phyloP scores from a whole-genome alignment of 129 eudicot genomes.

The Flaveria brownii region DNA sequence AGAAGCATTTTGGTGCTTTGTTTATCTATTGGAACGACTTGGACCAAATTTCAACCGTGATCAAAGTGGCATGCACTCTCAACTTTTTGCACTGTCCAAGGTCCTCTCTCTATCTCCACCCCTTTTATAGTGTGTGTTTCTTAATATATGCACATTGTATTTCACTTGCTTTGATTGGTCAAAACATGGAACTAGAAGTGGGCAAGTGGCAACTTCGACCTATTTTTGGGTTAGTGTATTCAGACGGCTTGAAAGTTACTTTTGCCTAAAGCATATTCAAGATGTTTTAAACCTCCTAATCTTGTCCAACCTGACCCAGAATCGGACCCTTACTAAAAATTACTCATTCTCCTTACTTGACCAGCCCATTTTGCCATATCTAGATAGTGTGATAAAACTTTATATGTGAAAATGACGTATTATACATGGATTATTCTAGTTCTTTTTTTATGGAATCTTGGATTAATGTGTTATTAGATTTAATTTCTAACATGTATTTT shows the following conservation, averaged over 20 bases:
- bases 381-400: background rate
- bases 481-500: slow-evolving; percentile 23
- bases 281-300: background rate
- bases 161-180: slow-evolving; percentile 24
- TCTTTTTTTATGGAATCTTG: background rate
- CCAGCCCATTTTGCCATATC: background rate
- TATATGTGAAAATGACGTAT: background rate
- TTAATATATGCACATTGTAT: slow-evolving; percentile 1
- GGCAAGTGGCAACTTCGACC: background rate
- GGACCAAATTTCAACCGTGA: slow-evolving; percentile 98
- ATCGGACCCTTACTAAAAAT: background rate
- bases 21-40: slow-evolving; percentile 82
- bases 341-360: background rate
- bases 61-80: slow-evolving; percentile 96
- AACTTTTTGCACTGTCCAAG: slow-evolving; percentile 93
- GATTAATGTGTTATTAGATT: background rate
- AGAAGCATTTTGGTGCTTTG: slow-evolving; percentile 94
- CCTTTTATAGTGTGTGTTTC: slow-evolving; percentile 1
- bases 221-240: background rate
- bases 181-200: background rate
- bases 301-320: background rate
- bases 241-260: background rate
- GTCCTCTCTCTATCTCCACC: slow-evolving; percentile 44
- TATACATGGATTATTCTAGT: background rate
- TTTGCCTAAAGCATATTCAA: background rate